These are phyloP conservation scores for Straminergon stramineum DNA, from an alignment of 225 moss, liverwort and hornwort genomes.

Conservation along the genomic window DNA sequence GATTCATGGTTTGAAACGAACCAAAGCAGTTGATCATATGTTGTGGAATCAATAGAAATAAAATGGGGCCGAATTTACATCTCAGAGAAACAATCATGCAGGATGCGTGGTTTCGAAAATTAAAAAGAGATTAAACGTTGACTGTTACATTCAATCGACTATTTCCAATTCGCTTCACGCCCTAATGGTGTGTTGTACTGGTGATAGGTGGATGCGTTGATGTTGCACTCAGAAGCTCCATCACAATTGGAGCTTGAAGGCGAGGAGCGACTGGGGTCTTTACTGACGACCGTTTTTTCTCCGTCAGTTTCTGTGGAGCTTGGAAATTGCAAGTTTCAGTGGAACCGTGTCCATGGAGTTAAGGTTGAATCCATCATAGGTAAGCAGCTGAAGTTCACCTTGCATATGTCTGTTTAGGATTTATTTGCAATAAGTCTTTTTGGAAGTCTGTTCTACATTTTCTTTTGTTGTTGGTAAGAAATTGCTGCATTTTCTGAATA, in stretches of 20 bases:
- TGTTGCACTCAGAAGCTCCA: not conserved
- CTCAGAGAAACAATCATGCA: not conserved
- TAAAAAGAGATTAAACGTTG: not conserved
- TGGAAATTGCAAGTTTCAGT: conserved; percentile 30
- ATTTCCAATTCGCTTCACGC: not conserved
- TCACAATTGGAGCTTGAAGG: conserved; percentile 21
- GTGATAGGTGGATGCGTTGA: conserved; percentile 31
- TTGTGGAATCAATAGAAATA: not conserved
- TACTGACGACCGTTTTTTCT: not conserved
- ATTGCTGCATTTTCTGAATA: not conserved
- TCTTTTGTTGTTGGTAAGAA: not conserved
- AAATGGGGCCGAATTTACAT: not conserved
- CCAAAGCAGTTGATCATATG: not conserved
- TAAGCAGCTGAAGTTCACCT: not conserved
- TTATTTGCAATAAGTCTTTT: not conserved
- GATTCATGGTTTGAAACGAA: not conserved
- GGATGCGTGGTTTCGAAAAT: not conserved
- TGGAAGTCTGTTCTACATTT: not conserved
- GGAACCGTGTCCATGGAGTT: conserved; percentile 24
- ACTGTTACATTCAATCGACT: not conserved
- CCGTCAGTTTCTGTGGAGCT: not conserved
- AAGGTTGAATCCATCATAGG: conserved; percentile 33
- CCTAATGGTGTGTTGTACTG: not conserved
- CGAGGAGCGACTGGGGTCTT: conserved; percentile 37
- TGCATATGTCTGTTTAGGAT: not conserved